Evolutionary conservation across 75 land plant species (phyloP), one percentile per base, ranked within the genome.

Genomic region (Pseudotsuga menziesii): DNA sequence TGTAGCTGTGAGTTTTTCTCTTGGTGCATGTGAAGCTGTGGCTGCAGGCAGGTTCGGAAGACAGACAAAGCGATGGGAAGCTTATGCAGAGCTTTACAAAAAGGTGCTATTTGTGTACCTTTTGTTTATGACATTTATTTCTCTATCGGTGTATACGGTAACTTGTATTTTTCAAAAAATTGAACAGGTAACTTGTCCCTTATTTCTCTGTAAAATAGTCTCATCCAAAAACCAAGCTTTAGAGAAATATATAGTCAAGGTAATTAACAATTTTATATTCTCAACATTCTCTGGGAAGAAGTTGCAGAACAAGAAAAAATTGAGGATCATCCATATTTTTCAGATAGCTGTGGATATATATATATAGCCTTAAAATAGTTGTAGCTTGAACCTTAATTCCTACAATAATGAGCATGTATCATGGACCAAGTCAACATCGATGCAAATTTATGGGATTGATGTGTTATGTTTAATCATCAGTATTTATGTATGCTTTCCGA

Each of bases 1-100:
- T 80, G 98, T 96, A 23, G 99, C 99, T 79, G 97, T 94, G 29
- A 90, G 95, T 82, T 95, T 93, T 85, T 90, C 81, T 35, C 84
- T 91, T 57, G 92, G 78, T 81, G 92, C 93, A 75, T 85, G 91
- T 77, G 98, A 96, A 81, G 96, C 90, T 36, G 88, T 96, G 54
- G 98, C 91, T 58, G 91, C 93, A 41, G 83, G 99, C 78, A 87
- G 97, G 57, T 83, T 86, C 55, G 80, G 86, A n/a, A 86, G 82
- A 57, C 90, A 94, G 75, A 85, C 75, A 80, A 87, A 82, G 58
- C 78, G 91, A 15, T 96, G 99, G 99, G 92, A 86, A 81, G 85
- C 90, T 71, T 94, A 94, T 86, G 93, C 97, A 54, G 83, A 83
- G 26, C 85, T 96, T 58, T 96, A 87, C 82, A 94, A 92, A 75